These are phyloP conservation scores for Clarireedia homoeocarpa DNA, from an alignment of 2,329 filamentous ascomycete species.

Conservation along the genomic window DNA sequence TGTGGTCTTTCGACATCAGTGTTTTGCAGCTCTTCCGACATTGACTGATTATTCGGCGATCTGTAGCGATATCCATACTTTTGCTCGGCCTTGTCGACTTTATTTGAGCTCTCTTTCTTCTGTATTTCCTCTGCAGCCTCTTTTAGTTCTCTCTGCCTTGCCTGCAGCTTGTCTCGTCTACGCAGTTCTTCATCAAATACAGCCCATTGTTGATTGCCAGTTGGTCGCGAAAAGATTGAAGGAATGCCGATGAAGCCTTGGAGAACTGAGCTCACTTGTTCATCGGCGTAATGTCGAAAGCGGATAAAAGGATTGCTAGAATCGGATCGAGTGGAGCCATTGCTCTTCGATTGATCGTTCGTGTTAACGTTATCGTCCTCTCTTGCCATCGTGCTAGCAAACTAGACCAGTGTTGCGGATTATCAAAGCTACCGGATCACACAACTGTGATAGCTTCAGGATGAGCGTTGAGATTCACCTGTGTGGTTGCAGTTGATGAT, in stretches of 20 bases:
- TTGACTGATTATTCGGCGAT: no score
- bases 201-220: conserved; percentile 19
- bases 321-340: background rate
- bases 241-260: conserved; percentile 29
- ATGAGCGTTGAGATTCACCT: background rate
- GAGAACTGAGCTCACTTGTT: conserved; percentile 26
- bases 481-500: no score
- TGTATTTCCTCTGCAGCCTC: conserved; percentile 14
- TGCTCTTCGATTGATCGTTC: conserved; percentile 11
- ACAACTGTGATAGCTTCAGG: no score
- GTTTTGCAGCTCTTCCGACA: no score
- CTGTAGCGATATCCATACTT: no score
- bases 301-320: conserved; percentile 26
- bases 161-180: conserved; percentile 22
- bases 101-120: background rate
- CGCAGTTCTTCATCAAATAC: conserved; percentile 24
- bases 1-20: background rate
- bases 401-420: no score
- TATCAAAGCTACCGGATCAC: no score
- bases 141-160: conserved; percentile 17
- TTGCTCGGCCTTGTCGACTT: no score
- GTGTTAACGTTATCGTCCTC: conserved; percentile 15
- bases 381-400: background rate
- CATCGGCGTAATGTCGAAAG: conserved; percentile 26
- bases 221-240: conserved; percentile 23